Base-by-base conservation (phyloP, 2,329 filamentous ascomycete genomes). In the Colletotrichum somersetense region DNA sequence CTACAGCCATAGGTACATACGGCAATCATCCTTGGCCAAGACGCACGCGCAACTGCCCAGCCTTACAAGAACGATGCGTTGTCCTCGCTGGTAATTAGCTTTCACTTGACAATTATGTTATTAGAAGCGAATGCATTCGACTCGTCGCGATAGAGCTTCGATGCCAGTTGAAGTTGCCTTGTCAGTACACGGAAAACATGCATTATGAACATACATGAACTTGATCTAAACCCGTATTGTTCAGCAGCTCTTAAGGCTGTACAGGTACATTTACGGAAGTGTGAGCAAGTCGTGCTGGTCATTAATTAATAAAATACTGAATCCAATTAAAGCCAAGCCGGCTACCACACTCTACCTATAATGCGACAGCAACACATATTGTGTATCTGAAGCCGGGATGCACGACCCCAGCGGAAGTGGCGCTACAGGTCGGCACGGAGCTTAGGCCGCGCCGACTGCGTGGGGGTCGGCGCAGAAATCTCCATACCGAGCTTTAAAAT, bases 381-480 rank as follows among this genome's bases (percentile, higher is more conserved):
- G 12, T 10, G 12, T 57, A 11, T 42, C 14, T 18, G 26, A 10
- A 33, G 46, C 20, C 46, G 18, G 42, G 26, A 35, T 38, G 38
- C 35, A 38, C 42, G 26, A 68, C 62, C 59, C 61, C 53, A 12
- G 6, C 18, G 58, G 40, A 64, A 38, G 56, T 62, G 40, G 67
- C 56, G 48, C 56, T 67, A 44, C 23, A 62, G 23, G 70, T 72
- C 70, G 70, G 70, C 66, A 50, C 70, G 66, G 70, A 72, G 70
- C 70, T 70, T 70, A 72, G 61, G 48, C 61, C 70, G 69, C 55
- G 55, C 70, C 70, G 70, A 70, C 33, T 55, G 50, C 55, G 66
- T 70, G 66, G 70, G 42, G 69, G 70, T 70, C 67, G 57, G 66
- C 66, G 70, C 46, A 63, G 61, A 70, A 72, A 72, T 70, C 55